Conservation (phyloP, 2,329 filamentous ascomycete species). For the Fusarium brevicatenulatum region DNA sequence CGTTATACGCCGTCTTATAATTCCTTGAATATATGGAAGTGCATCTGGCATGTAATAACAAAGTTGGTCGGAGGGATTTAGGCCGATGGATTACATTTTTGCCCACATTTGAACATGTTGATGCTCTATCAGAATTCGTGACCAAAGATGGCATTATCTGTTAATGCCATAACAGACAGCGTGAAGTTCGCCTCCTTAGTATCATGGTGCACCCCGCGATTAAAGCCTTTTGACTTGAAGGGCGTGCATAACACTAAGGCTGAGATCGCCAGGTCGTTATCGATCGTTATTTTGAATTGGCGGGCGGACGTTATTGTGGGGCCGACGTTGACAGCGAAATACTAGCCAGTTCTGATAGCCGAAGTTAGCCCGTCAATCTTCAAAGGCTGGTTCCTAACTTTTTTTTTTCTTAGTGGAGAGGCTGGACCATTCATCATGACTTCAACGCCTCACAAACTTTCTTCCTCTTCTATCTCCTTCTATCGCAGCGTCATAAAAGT, state of each 20-base stretch:
- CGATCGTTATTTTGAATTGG: background rate
- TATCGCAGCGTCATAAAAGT: conserved; percentile 8
- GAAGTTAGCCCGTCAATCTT: conserved; percentile 39
- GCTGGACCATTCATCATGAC: conserved; percentile 24
- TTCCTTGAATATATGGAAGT: background rate
- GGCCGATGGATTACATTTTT: background rate
- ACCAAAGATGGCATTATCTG: background rate
- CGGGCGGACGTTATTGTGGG: background rate
- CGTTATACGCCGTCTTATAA: conserved; percentile 1
- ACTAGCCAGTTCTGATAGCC: conserved; percentile 29
- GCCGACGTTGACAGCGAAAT: background rate
- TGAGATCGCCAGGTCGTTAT: background rate
- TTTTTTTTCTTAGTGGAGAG: conserved; percentile 25
- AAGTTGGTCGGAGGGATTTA: background rate
- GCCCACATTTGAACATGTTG: background rate
- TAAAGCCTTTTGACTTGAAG: conserved; percentile 10
- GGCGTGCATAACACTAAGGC: conserved; percentile 22
- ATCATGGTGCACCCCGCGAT: background rate
- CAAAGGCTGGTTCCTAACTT: conserved; percentile 15
- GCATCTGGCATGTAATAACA: background rate
- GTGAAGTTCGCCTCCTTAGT: background rate
- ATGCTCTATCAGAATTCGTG: background rate
- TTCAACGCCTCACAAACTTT: conserved; percentile 19
- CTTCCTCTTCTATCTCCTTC: conserved; percentile 10
- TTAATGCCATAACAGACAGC: background rate